Evolutionary conservation across 345 rosid species (phyloP), one percentile per base, ranked within the genome.

Genomic region (Lumnitzera racemosa): DNA sequence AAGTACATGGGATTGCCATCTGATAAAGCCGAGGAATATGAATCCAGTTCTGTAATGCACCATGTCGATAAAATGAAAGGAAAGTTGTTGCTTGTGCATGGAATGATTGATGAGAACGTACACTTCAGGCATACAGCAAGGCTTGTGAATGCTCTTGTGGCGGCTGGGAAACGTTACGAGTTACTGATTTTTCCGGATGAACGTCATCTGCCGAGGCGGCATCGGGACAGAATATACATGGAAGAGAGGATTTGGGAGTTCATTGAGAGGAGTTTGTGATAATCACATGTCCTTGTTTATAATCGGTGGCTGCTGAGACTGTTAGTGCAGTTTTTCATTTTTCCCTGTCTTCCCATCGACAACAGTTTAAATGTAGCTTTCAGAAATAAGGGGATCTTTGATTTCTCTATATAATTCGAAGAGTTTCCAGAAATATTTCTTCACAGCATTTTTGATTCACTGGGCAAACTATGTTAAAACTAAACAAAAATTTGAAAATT

Each of bases 61-160:
- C 83, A 87, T 29, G 86, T 84, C 10, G 70, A 76, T 61, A 81
- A 82, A 56, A 59, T 92, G 73, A 79, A 60, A 50, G 96, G 96
- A 17, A 85, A 65, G 76, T 61, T 89, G 74, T 49, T 89, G 67
- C 48, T 92, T 31, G 86, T 89, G 25, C 99, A 89, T 16, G 99
- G 99, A 55, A 92, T 92, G 97, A 89, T 92, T 6, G 96, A 92
- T 23, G 99, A 89, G 71, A 89, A 92, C 49, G 99, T 92, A 61
- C 97, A 92, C 74, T 92, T 92, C 56, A 78, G 99, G 67, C 96
- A 92, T 76, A 85, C 96, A 1, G 91, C 90, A 15, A 81, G 90
- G 84, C 97, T 89, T 24, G 82, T 89, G 27, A 92, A 89, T 24
- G 90, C 91, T 3, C 91, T 89, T 13, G 82, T 83, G 51, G 84